Evolutionary conservation across 2,329 filamentous ascomycete genomes (phyloP).

Genomic region (Hymenoscyphus repandus): DNA sequence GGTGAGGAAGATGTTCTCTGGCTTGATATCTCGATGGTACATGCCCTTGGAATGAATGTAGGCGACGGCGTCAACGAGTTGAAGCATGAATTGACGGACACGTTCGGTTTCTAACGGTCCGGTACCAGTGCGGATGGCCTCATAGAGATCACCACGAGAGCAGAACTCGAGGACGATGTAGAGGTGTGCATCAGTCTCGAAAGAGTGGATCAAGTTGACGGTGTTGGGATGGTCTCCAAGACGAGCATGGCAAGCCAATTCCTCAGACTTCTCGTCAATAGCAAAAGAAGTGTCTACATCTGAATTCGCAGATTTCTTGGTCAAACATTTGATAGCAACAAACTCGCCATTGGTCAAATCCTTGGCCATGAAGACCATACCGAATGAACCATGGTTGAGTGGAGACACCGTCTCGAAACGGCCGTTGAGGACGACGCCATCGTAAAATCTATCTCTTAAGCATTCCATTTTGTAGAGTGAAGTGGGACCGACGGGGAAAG

Average conservation of each 20-base stretch:
- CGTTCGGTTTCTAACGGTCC: constrained; percentile 93
- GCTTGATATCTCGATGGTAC: constrained; percentile 98
- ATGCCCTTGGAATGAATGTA: constrained; percentile 88
- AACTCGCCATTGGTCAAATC: constrained; percentile 71
- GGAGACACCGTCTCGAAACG: constrained; percentile 89
- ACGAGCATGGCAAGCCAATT: constrained; percentile 71
- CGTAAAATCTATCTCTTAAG: constrained; percentile 74
- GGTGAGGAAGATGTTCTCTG: constrained; percentile 96
- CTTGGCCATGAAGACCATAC: constrained; percentile 93
- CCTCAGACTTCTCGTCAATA: constrained; percentile 77
- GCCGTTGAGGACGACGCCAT: constrained; percentile 76
- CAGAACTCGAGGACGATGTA: constrained; percentile 96
- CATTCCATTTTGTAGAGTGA: constrained; percentile 61
- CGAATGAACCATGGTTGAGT: constrained; percentile 97
- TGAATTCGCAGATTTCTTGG: constrained; percentile 67
- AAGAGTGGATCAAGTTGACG: constrained; percentile 85
- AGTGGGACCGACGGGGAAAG: constrained; percentile 1
- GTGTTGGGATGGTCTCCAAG: constrained; percentile 83
- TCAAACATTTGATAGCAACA: constrained; percentile 95
- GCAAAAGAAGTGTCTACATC: constrained; percentile 51
- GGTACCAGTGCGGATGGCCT: constrained; percentile 84
- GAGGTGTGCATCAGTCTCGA: constrained; percentile 84
- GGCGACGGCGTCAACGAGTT: constrained; percentile 83
- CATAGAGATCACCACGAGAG: constrained; percentile 90
- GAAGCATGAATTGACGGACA: constrained; percentile 94